phyloP scores from a whole-genome alignment of 2,329 filamentous ascomycete species.

The Neofusicoccum cordaticola region DNA sequence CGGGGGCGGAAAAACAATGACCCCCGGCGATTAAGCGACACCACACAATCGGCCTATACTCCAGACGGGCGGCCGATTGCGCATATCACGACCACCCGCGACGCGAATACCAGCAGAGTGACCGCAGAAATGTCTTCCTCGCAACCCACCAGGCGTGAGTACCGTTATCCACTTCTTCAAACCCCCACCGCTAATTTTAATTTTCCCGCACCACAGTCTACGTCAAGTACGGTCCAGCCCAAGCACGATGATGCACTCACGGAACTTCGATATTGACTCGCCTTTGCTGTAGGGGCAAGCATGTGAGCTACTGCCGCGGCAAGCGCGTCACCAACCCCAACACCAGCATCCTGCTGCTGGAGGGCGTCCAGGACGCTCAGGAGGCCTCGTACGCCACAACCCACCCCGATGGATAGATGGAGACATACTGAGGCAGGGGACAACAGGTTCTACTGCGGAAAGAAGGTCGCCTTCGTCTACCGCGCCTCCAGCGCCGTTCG shows the following conservation, averaged over 20 bases:
- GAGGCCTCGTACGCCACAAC: constrained; percentile 68
- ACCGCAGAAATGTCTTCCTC: constrained; percentile 10
- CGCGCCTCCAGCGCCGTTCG: constrained; percentile 90
- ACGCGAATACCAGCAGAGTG: constrained; percentile 12
- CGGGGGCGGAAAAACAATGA: constrained; percentile 8
- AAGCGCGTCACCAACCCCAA: constrained; percentile 88
- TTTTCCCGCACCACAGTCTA: neutral
- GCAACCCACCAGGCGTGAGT: constrained; percentile 15
- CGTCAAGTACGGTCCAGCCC: constrained; percentile 10
- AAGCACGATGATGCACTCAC: neutral
- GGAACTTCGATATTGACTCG: neutral
- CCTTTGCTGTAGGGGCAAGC: constrained; percentile 70
- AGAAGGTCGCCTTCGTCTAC: constrained; percentile 99
- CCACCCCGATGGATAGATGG: neutral
- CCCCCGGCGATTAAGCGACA: constrained; percentile 2
- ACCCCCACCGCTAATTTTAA: neutral
- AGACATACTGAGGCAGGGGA: neutral
- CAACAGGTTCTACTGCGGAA: constrained; percentile 88
- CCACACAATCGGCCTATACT: neutral
- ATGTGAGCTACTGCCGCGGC: constrained; percentile 95
- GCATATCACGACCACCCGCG: constrained; percentile 6
- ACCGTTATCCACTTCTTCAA: neutral
- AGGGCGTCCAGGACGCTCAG: constrained; percentile 89
- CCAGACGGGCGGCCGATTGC: neutral
- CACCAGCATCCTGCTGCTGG: constrained; percentile 94